Base-by-base conservation (phyloP, 2,329 filamentous ascomycete genomes). In the Aspergillus intermedius region DNA sequence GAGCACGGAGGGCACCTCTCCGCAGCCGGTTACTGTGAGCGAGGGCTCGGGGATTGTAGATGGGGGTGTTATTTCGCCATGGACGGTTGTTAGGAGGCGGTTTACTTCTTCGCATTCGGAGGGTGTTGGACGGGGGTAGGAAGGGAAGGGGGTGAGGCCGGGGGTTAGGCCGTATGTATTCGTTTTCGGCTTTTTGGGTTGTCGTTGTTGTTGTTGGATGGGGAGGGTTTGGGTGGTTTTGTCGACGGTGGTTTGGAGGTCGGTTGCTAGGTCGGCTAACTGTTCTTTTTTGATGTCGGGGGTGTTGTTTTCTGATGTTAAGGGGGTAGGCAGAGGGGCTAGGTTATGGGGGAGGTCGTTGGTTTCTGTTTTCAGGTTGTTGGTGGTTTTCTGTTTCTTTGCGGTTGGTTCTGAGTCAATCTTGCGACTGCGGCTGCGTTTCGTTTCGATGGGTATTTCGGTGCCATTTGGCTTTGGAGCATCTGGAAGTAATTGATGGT, bases 51-150 rank as follows among this genome's bases (percentile, higher is more conserved):
- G 85, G 7, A 91, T 81, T 1, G 75, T 78, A n/a, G 80, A 73
- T 0, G 88, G 88, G 1, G 79, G 75, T 42, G 73, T 72, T 12
- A 85, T 77, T 47, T 80, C 74, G 1, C 86, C 86, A 59, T 94
- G 87, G 0, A 81, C 64, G 10, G 75, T 73, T 1, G 81, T 77
- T 0, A 94, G 77, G 2, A 91, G 71, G 1, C 74, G 70, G 48
- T 82, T 79, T 4, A 91, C 85, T 58, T 85, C 77, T 53, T 84
- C 76, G 61, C 87, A 91, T 57, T 88, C 81, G 45, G 82, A 79
- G 0, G 75, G 59, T 0, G 84, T 89, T 0, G 88, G 88, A 48
- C 76, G 77, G 2, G 66, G 57, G 64, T 81, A 85, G 49, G 84
- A 74, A 0, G 87, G 86, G 54, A 85, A 94, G 0, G 88, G 88